Evolutionary conservation across 768 basidiomycete species (phyloP).

Genomic region (Suillus plorans): DNA sequence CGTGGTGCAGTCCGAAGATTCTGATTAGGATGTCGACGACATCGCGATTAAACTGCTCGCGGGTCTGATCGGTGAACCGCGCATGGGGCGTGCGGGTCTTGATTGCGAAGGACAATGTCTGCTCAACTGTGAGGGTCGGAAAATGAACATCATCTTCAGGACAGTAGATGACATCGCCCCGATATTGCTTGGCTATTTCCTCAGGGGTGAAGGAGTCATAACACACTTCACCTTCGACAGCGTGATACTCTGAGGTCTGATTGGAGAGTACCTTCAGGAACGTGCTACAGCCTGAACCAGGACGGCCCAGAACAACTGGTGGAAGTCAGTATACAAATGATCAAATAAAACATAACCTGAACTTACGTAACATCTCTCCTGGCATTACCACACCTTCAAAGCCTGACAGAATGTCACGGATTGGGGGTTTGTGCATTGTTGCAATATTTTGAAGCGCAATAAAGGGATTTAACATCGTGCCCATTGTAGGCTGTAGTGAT

Average conservation of each 20-base stretch:
- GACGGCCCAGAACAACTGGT: constrained; percentile 80
- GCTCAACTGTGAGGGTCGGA: constrained; percentile 76
- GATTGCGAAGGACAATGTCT: constrained; percentile 80
- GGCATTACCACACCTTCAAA: constrained; percentile 59
- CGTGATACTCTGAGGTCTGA: constrained; percentile 64
- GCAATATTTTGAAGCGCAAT: constrained; percentile 44
- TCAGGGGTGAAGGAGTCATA: constrained; percentile 77
- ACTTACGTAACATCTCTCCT: constrained; percentile 71
- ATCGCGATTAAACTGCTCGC: constrained; percentile 54
- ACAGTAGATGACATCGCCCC: constrained; percentile 79
- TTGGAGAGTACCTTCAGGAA: constrained; percentile 83
- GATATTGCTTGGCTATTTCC: constrained; percentile 62
- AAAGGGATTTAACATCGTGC: constrained; percentile 58
- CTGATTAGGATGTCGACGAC: constrained; percentile 64
- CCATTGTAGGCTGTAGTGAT: constrained; percentile 57
- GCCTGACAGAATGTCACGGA: constrained; percentile 52
- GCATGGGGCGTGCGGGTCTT: constrained; percentile 44
- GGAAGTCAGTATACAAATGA: neutral
- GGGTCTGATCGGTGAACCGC: constrained; percentile 64
- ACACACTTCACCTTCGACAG: constrained; percentile 67
- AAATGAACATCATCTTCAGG: constrained; percentile 88
- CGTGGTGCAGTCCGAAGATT: constrained; percentile 86
- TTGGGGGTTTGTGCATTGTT: constrained; percentile 54
- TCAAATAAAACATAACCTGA: neutral
- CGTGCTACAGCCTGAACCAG: constrained; percentile 83